phyloP scores from a whole-genome alignment of 495 filamentous ascomycete species.

The Ascodesmis nigricans region DNA sequence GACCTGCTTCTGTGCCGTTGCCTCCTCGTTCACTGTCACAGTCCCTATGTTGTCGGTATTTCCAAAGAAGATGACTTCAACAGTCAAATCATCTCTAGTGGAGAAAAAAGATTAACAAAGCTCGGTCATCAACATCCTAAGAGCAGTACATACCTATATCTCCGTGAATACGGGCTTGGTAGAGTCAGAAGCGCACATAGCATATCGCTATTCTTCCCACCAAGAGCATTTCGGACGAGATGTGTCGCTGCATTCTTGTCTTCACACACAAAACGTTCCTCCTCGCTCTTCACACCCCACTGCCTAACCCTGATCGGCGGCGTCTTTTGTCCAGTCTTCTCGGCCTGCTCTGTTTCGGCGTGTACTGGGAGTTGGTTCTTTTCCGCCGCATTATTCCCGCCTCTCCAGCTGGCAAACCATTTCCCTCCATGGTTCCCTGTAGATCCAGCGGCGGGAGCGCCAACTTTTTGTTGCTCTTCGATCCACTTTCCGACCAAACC shows the following conservation, averaged over 20 bases:
- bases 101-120: not conserved
- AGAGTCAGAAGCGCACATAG: conserved; percentile 82
- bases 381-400: conserved; percentile 18
- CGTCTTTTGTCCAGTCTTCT: conserved; percentile 9
- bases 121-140: conserved; percentile 1
- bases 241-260: conserved; percentile 95
- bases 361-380: conserved; percentile 32
- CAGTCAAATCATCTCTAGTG: conserved; percentile 76
- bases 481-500: conserved; percentile 94
- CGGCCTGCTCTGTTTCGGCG: conserved; percentile 21
- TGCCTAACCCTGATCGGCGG: conserved; percentile 65
- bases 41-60: conserved; percentile 50
- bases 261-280: conserved; percentile 70
- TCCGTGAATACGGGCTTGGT: conserved; percentile 67
- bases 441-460: conserved; percentile 19
- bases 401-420: conserved; percentile 26
- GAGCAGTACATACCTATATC: conserved; percentile 46
- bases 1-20: too few species aligned
- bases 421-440: conserved; percentile 18
- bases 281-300: conserved; percentile 47
- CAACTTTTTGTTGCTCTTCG: conserved; percentile 41
- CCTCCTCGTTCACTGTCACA: conserved; percentile 66
- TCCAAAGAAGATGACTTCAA: conserved; percentile 97
- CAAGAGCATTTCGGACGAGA: conserved; percentile 83
- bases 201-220: conserved; percentile 84